Evolutionary conservation across 495 filamentous ascomycete species (phyloP).

Genomic region (Xylaria nigripes): DNA sequence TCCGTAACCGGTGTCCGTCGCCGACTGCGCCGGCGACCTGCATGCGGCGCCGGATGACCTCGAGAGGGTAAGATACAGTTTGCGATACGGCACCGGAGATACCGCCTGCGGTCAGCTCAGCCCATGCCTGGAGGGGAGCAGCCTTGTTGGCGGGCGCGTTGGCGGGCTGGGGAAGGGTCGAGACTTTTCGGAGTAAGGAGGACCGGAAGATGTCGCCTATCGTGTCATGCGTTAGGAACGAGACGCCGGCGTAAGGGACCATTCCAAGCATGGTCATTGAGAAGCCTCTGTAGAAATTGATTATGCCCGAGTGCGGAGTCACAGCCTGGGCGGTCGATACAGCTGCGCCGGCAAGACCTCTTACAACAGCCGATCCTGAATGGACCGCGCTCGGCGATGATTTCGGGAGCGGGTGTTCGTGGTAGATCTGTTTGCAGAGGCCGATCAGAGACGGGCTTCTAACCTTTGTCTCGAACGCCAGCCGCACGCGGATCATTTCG

Average conservation of each 20-base stretch:
- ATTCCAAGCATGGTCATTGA: slow-evolving; percentile 83
- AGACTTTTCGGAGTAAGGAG: slow-evolving; percentile 56
- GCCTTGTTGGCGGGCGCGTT: slow-evolving; percentile 48
- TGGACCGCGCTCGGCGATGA: slow-evolving; percentile 2
- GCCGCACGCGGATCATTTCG: slow-evolving; percentile 82
- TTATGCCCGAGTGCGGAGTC: slow-evolving; percentile 58
- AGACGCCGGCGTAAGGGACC: slow-evolving; percentile 92
- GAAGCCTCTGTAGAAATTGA: slow-evolving; percentile 95
- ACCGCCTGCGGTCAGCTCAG: slow-evolving; percentile 76
- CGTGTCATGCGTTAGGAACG: slow-evolving; percentile 94
- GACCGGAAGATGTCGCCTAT: slow-evolving; percentile 70
- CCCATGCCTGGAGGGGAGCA: slow-evolving; percentile 63
- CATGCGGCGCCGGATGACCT: slow-evolving; percentile 87
- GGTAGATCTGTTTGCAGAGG: slow-evolving; percentile 78
- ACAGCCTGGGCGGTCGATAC: slow-evolving; percentile 23
- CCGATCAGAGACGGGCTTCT: slow-evolving; percentile 55
- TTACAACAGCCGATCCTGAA: slow-evolving; percentile 10
- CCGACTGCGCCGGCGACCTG: slow-evolving; percentile 93
- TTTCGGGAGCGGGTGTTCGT: slow-evolving; percentile 47
- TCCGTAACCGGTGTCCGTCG: slow-evolving; percentile 68
- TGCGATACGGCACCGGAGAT: slow-evolving; percentile 81
- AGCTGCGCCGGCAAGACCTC: slow-evolving; percentile 16
- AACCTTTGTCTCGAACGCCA: slow-evolving; percentile 84
- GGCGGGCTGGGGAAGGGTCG: slow-evolving; percentile 43
- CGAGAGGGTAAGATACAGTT: slow-evolving; percentile 84